Evolutionary conservation across 2,329 filamentous ascomycete species (phyloP).

Genomic region (Sclerotinia sclerotiorum): DNA sequence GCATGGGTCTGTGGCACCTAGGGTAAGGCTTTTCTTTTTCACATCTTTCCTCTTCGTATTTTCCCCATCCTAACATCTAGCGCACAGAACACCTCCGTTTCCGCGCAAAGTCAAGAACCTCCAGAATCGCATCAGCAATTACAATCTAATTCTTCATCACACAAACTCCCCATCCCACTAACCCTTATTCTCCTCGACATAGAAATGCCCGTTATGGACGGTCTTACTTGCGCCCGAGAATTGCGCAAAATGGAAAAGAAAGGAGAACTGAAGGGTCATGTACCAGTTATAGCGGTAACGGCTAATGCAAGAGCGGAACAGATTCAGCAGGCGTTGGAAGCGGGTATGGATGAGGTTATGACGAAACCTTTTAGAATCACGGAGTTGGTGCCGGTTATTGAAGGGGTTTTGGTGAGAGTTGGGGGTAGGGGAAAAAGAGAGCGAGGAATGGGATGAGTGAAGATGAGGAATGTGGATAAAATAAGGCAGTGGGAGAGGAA

Average conservation of each 20-base stretch:
- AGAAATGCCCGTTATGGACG: slow-evolving; percentile 82
- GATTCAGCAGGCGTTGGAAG: slow-evolving; percentile 65
- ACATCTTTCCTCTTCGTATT: background rate
- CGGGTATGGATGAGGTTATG: slow-evolving; percentile 75
- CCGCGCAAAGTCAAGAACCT: background rate
- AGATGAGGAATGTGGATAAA: background rate
- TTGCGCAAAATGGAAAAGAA: slow-evolving; percentile 66
- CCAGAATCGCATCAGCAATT: background rate
- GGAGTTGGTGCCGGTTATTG: slow-evolving; percentile 8
- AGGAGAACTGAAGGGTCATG: slow-evolving; percentile 58
- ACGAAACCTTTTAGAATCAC: slow-evolving; percentile 64
- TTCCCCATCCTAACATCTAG: background rate
- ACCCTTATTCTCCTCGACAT: slow-evolving; percentile 71
- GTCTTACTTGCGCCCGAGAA: slow-evolving; percentile 66
- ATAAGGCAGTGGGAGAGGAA: background rate
- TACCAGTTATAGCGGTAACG: slow-evolving; percentile 73
- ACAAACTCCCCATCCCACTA: background rate
- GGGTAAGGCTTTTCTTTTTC: background rate
- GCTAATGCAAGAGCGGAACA: slow-evolving; percentile 75
- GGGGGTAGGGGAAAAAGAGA: background rate
- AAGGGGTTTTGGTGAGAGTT: background rate
- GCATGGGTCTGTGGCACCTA: slow-evolving; percentile 51
- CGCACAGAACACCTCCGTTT: background rate
- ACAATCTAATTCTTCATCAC: background rate
- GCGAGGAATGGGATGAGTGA: background rate